Evolutionary conservation across 768 basidiomycete genomes (phyloP).

Genomic region (Crucibulum laeve): DNA sequence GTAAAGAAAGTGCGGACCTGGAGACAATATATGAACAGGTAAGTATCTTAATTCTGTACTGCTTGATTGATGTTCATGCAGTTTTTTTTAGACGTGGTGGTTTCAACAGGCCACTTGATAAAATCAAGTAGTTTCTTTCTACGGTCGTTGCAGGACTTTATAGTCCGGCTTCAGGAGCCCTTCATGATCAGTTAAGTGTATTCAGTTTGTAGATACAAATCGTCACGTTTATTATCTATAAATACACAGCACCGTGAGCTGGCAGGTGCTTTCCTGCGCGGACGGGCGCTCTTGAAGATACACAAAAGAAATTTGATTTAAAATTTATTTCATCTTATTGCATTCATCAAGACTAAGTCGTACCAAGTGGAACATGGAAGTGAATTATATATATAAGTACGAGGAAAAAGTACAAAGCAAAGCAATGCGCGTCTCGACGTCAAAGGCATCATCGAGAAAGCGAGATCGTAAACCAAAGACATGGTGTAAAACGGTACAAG

Average conservation of each 20-base stretch:
- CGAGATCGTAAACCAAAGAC: too few species aligned
- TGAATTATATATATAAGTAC: conserved; percentile 14
- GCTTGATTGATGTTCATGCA: neutral
- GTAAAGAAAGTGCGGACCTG: conserved; percentile 86
- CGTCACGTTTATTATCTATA: too few species aligned
- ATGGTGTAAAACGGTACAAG: too few species aligned
- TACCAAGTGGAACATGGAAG: conserved; percentile 18
- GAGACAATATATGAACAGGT: conserved; percentile 99
- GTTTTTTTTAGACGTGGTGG: conserved; percentile 61
- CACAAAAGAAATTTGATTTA: neutral
- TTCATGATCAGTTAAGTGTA: neutral
- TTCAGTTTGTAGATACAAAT: too few species aligned
- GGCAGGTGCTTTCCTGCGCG: too few species aligned
- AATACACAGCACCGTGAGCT: too few species aligned
- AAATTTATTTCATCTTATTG: neutral
- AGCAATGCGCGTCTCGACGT: conserved; percentile 5
- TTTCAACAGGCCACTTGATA: conserved; percentile 90
- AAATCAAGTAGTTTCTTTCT: conserved; percentile 71
- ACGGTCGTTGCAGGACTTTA: neutral
- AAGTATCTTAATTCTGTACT: conserved; percentile 15
- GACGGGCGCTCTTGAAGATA: too few species aligned
- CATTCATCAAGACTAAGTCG: conserved; percentile 17
- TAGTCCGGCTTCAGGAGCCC: neutral
- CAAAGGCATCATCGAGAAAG: conserved; percentile 10
- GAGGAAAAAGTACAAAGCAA: conserved; percentile 2